Conservation (phyloP, 129 eudicot genomes). For the Pulicaria dysenterica region DNA sequence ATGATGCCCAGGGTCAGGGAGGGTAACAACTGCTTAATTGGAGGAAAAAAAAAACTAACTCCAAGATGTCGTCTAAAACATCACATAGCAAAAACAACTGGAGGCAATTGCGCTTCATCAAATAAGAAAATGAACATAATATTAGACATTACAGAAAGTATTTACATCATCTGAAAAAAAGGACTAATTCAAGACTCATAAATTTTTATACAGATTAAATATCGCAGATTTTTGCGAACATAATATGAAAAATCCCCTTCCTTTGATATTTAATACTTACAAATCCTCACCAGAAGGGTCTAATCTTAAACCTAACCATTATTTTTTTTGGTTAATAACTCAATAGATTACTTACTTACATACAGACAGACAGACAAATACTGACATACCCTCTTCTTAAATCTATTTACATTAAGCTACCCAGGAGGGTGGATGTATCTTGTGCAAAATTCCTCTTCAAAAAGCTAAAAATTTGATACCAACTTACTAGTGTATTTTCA, state of each 20-base stretch:
- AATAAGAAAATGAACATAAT: constrained; percentile 11
- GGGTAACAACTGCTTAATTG: too few species aligned
- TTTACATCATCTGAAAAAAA: constrained; percentile 19
- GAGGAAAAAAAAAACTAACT: too few species aligned
- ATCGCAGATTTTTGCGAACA: constrained; percentile 39
- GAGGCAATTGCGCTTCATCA: neutral
- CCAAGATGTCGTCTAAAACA: neutral
- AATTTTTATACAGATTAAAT: constrained; percentile 38
- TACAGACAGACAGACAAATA: constrained; percentile 22
- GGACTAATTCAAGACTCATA: constrained; percentile 22
- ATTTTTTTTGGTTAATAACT: constrained; percentile 35
- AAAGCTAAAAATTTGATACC: constrained; percentile 27
- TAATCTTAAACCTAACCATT: constrained; percentile 29
- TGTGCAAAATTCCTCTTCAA: constrained; percentile 40
- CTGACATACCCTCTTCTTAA: constrained; percentile 26
- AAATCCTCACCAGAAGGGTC: constrained; percentile 45
- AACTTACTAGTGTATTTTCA: constrained; percentile 18
- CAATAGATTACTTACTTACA: constrained; percentile 33
- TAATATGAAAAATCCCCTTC: constrained; percentile 37
- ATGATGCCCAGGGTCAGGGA: too few species aligned
- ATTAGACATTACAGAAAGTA: constrained; percentile 17
- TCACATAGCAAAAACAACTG: neutral
- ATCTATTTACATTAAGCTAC: constrained; percentile 37
- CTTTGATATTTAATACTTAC: constrained; percentile 49
- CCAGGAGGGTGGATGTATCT: constrained; percentile 23